Evolutionary conservation across 345 rosid species (phyloP), one percentile per base, ranked within the genome.

Genomic region (Eucalyptus guilfoylei): DNA sequence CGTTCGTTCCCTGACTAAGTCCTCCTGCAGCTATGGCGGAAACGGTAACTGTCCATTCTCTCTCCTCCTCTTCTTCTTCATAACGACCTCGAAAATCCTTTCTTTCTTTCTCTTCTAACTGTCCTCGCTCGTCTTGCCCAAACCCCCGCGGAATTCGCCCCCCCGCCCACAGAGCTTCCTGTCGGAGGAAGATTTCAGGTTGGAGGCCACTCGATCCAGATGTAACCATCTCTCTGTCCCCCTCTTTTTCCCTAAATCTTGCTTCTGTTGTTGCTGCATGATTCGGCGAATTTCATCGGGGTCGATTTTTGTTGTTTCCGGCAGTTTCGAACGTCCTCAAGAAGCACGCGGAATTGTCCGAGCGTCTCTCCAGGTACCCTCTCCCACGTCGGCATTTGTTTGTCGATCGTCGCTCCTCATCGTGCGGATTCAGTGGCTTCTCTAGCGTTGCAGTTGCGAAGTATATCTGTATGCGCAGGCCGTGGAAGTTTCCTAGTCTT

Each of bases 301-400:
- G 28, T 44, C 88, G 88, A 76, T 21, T 11, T 90, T 88, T 89
- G 85, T 86, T 83, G 90, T 52, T 52, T 21, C 58, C 58, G 76
- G 26, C 96, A 97, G 99, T 97, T 92, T 91, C 96, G 76, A 94
- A 91, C 91, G 95, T 97, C 91, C 95, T 97, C 88, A 95, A 96
- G 92, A 94, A 97, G 93, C 99, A 97, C 88, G 95, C 90, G 42
- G 98, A 95, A 80, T 91, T 97, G 92, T 90, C 98, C 32, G 96
- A 94, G 89, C 96, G 98, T 49, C 96, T 97, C 87, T 90, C 98
- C 86, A 94, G 99, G 99, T 96, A 89, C 30, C 4, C 81, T 3
- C 49, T 69, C 49, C 37, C 52, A 5, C 4, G 44, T 44, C 44
- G n/a, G 58, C 58, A 52, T 40, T 54, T 16, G 48, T 40, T 54